A percentile compares a stretch with the other conserved stretches of the same genome.
Conservation (phyloP, 148 eudicot species). For the Camellia japonica region DNA sequence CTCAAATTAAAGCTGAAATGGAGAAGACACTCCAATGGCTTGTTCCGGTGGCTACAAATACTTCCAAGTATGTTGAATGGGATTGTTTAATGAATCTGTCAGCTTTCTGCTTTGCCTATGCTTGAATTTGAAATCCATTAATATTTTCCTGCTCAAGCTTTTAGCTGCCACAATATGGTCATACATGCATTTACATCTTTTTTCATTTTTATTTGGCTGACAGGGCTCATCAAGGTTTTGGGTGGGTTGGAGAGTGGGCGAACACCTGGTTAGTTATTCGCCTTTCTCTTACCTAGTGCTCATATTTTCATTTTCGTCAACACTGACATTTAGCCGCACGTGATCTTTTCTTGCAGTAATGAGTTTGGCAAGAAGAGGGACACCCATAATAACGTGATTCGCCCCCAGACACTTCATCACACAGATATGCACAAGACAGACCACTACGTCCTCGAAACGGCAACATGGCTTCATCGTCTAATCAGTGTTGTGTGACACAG, state of each 20-base stretch:
- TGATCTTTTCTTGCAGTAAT: conserved; percentile 29
- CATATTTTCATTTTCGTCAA: not conserved
- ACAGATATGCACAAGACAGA: conserved; percentile 69
- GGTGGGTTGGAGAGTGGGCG: conserved; percentile 99
- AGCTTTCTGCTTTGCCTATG: not conserved
- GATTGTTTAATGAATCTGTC: not conserved
- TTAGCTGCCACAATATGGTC: not conserved
- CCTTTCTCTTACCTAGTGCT: not conserved
- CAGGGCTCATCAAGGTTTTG: conserved; percentile 96
- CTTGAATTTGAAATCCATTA: conserved; percentile 7
- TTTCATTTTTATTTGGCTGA: conserved; percentile 3
- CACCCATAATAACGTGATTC: conserved; percentile 35
- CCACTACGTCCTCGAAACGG: conserved; percentile 56
- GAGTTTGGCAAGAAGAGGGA: conserved; percentile 66
- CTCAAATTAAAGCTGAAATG: conserved; percentile 91
- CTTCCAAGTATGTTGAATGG: conserved; percentile 57
- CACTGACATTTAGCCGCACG: not conserved
- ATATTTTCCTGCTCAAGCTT: not conserved
- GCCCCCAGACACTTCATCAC: conserved; percentile 86
- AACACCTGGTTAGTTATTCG: conserved; percentile 63
- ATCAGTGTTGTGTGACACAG: conserved; percentile 53
- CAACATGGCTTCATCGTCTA: conserved; percentile 68
- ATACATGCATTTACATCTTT: conserved; percentile 2
- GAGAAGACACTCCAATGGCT: conserved; percentile 92
- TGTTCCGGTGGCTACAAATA: conserved; percentile 84